Conservation (phyloP, 352 stramenopile genomes). For the Plasmopara viticola region DNA sequence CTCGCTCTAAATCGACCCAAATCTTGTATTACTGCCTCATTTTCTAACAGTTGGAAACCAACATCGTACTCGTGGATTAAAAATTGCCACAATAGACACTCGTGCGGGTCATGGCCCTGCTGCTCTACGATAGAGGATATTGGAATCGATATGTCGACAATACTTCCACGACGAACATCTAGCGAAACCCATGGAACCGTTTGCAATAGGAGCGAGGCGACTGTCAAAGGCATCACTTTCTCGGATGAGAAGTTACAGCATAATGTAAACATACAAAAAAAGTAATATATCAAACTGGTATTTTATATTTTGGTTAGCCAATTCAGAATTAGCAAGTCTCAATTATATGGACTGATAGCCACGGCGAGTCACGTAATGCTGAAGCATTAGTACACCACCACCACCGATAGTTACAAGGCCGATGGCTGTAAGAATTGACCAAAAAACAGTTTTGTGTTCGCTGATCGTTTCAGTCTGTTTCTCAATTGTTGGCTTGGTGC, state of each 20-base stretch:
- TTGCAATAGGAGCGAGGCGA: slow-evolving; percentile 49
- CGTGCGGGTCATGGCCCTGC: slow-evolving; percentile 9
- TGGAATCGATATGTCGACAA: slow-evolving; percentile 38
- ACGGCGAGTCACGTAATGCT: slow-evolving; percentile 27
- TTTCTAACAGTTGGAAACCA: slow-evolving; percentile 52
- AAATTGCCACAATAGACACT: slow-evolving; percentile 63
- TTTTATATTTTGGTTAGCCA: slow-evolving; percentile 3
- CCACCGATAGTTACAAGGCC: slow-evolving; percentile 35
- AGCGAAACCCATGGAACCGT: slow-evolving; percentile 41
- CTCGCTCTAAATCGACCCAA: slow-evolving; percentile 32
- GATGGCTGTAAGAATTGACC: slow-evolving; percentile 31
- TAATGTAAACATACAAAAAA: too few species aligned
- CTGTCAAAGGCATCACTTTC: slow-evolving; percentile 6
- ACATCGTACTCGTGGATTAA: slow-evolving; percentile 51
- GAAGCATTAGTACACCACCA: slow-evolving; percentile 35
- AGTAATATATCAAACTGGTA: too few species aligned
- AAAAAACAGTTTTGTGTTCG: slow-evolving; percentile 15
- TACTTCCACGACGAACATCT: slow-evolving; percentile 43
- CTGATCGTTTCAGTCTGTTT: slow-evolving; percentile 22
- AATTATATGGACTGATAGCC: slow-evolving; percentile 38
- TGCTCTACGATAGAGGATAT: slow-evolving; percentile 14
- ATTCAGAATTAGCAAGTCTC: slow-evolving; percentile 5
- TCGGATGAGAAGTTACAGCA: too few species aligned
- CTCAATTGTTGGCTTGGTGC: slow-evolving; percentile 23
- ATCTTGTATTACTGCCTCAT: slow-evolving; percentile 29